Percentiles rank a stretch among this genome's conserved stretches.
phyloP scores from a whole-genome alignment of 768 basidiomycete species.

The Tulasnella sp. region DNA sequence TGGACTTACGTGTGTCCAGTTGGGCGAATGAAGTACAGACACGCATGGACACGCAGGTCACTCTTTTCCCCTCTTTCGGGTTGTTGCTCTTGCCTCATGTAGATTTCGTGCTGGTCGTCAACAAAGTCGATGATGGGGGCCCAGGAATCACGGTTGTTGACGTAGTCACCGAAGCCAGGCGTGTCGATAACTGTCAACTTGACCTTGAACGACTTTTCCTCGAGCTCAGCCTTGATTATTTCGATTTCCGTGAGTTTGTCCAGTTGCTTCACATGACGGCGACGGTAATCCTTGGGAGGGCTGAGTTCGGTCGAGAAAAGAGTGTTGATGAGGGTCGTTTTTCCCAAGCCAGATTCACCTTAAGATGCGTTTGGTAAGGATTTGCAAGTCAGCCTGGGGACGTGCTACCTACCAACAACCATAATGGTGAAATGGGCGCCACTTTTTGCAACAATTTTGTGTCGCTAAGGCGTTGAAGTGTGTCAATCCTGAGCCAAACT shows the following conservation, averaged over 20 bases:
- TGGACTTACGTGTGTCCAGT: conserved; percentile 84
- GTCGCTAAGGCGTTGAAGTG: conserved; percentile 44
- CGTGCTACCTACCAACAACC: conserved; percentile 72
- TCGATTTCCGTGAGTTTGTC: conserved; percentile 98
- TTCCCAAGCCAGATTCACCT: conserved; percentile 96
- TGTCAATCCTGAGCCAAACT: neutral
- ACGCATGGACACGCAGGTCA: conserved; percentile 91
- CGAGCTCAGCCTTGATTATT: conserved; percentile 98
- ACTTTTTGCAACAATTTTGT: conserved; percentile 97
- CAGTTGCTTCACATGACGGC: conserved; percentile 86
- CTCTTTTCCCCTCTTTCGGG: conserved; percentile 91
- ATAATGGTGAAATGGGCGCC: conserved; percentile 98
- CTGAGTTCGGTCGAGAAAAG: conserved; percentile 97
- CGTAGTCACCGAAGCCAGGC: conserved; percentile 98
- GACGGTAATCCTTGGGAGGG: conserved; percentile 75
- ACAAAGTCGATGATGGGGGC: conserved; percentile 97
- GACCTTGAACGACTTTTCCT: conserved; percentile 98
- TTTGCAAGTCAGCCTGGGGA: neutral
- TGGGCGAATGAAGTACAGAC: conserved; percentile 91
- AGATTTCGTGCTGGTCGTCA: conserved; percentile 88
- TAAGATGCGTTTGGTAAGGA: neutral
- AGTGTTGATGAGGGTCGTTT: conserved; percentile 97
- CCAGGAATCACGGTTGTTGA: conserved; percentile 99
- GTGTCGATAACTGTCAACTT: conserved; percentile 99
- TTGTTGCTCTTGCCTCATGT: conserved; percentile 98